These are phyloP conservation scores for Cyclocybe cylindracea DNA, from an alignment of 768 basidiomycete species.

Conservation along the genomic window DNA sequence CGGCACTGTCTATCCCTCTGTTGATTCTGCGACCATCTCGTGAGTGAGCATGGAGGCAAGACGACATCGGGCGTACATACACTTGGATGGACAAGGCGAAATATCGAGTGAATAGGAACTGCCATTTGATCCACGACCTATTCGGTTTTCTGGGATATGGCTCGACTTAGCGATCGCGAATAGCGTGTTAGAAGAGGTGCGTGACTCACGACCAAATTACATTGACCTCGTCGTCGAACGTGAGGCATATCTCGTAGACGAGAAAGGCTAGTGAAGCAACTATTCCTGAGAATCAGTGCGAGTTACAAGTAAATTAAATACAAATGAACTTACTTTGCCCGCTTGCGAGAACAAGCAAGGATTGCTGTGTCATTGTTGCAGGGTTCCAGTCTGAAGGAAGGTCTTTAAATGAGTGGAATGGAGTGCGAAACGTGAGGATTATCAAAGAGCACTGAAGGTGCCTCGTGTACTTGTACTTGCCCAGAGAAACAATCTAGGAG, in stretches of 20 bases:
- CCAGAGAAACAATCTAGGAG: too few species aligned
- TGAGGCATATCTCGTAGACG: constrained; percentile 33
- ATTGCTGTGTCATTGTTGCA: constrained; percentile 4
- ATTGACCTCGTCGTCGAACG: constrained; percentile 35
- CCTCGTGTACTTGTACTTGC: too few species aligned
- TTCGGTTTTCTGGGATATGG: constrained; percentile 18
- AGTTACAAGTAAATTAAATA: background rate
- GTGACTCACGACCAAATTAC: constrained; percentile 34
- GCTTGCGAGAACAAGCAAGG: constrained; percentile 14
- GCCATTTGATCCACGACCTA: constrained; percentile 27
- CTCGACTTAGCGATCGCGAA: background rate
- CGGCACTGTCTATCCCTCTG: constrained; percentile 18
- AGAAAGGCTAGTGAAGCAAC: constrained; percentile 33
- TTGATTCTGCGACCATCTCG: constrained; percentile 18
- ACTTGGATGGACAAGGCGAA: constrained; percentile 26
- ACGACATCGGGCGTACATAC: constrained; percentile 13
- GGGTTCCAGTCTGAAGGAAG: too few species aligned
- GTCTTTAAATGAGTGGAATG: too few species aligned
- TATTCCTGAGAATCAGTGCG: constrained; percentile 8
- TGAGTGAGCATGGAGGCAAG: background rate
- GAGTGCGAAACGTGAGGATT: too few species aligned
- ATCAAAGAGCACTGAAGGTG: too few species aligned
- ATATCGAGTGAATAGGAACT: constrained; percentile 29
- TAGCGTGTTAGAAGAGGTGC: background rate
- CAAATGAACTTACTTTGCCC: constrained; percentile 18